phyloP scores from a whole-genome alignment of 768 basidiomycete genomes.

The Strobilomyces dryophilus region DNA sequence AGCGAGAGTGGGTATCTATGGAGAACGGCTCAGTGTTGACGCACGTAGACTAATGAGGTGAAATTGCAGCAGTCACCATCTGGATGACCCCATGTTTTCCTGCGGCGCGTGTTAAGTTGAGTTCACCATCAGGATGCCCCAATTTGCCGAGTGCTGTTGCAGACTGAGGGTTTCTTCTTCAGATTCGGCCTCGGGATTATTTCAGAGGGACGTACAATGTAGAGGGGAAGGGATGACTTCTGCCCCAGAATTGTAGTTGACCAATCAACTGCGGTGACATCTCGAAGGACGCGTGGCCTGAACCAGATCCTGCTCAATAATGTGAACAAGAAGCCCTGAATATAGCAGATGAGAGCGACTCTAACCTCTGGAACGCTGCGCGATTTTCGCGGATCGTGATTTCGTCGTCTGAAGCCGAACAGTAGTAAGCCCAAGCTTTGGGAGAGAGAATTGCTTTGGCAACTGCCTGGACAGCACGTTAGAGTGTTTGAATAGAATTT shows the following conservation, averaged over 20 bases:
- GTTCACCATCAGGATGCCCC: constrained; percentile 80
- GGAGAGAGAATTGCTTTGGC: constrained; percentile 74
- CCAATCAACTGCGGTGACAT: constrained; percentile 79
- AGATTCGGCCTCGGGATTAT: not conserved
- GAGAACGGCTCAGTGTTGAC: constrained; percentile 34
- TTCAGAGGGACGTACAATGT: constrained; percentile 24
- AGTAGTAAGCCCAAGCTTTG: constrained; percentile 93
- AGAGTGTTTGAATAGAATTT: not conserved
- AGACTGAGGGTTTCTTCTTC: constrained; percentile 33
- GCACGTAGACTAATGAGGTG: not conserved
- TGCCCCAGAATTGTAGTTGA: constrained; percentile 80
- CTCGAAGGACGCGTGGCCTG: constrained; percentile 74
- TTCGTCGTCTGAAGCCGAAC: constrained; percentile 90
- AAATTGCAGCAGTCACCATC: constrained; percentile 42
- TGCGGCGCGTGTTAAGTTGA: constrained; percentile 68
- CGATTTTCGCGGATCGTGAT: not conserved
- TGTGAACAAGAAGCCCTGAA: not conserved
- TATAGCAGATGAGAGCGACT: not conserved
- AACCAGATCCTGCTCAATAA: constrained; percentile 68
- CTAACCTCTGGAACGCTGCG: constrained; percentile 39
- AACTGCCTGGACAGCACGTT: constrained; percentile 49
- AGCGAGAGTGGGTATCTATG: constrained; percentile 88
- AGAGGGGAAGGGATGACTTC: constrained; percentile 66
- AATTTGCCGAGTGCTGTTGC: not conserved
- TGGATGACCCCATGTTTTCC: constrained; percentile 64